Percentiles rank a stretch among this genome's conserved stretches.
Evolutionary conservation across 805 yeast species (phyloP).

Genomic region (Pichia heedii): DNA sequence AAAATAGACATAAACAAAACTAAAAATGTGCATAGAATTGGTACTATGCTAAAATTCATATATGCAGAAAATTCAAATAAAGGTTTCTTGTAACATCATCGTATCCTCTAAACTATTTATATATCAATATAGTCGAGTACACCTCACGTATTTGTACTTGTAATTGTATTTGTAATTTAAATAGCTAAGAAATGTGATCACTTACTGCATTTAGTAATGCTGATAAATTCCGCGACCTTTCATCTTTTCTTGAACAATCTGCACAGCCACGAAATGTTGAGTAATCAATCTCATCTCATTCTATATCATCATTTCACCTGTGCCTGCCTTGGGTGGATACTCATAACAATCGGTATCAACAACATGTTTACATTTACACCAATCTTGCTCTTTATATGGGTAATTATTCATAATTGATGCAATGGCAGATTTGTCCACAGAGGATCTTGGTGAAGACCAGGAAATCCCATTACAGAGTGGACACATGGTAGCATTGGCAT

Average conservation of each 20-base stretch:
- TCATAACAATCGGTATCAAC: constrained; percentile 31
- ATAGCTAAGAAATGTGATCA: too few species aligned
- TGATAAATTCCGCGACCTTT: too few species aligned
- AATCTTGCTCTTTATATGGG: constrained; percentile 28
- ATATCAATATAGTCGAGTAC: too few species aligned
- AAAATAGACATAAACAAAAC: constrained; percentile 14
- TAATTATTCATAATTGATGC: constrained; percentile 46
- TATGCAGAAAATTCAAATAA: too few species aligned
- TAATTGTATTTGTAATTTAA: too few species aligned
- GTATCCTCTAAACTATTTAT: too few species aligned
- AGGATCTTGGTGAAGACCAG: constrained; percentile 56
- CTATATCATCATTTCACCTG: constrained; percentile 32
- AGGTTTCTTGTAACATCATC: too few species aligned
- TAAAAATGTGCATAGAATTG: constrained; percentile 1
- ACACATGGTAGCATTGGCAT: constrained; percentile 26
- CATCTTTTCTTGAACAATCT: too few species aligned
- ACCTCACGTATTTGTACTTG: too few species aligned
- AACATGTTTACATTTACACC: constrained; percentile 48
- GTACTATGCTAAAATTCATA: constrained; percentile 6
- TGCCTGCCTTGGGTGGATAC: constrained; percentile 57
- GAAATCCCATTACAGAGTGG: constrained; percentile 40
- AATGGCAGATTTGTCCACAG: constrained; percentile 33
- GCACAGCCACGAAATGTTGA: too few species aligned
- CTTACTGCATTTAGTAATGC: too few species aligned
- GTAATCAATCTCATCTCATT: background rate